A percentile compares a stretch with the other conserved stretches of the same genome.
Evolutionary conservation across 2,329 filamentous ascomycete genomes (phyloP).

Genomic region (Colletotrichum tanaceti): DNA sequence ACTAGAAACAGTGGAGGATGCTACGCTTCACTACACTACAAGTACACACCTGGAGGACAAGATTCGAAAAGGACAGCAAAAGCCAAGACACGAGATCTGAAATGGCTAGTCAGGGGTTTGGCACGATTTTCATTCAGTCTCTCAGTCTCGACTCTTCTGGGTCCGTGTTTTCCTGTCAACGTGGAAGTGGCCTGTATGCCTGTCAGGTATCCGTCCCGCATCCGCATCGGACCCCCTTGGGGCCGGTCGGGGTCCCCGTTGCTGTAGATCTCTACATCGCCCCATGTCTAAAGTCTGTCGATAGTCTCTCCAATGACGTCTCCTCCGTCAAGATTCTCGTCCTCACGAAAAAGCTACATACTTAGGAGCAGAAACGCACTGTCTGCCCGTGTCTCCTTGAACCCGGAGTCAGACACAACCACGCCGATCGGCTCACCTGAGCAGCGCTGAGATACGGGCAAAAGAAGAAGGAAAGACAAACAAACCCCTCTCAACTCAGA

Average conservation of each 20-base stretch:
- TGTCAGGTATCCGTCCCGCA: not conserved
- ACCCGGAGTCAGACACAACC: not conserved
- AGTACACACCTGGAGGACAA: not conserved
- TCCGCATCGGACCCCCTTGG: slow-evolving; percentile 14
- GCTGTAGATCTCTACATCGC: slow-evolving; percentile 12
- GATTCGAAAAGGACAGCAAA: not conserved
- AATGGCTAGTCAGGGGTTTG: slow-evolving; percentile 22
- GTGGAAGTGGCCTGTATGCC: too few relatives aligned
- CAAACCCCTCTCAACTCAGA: not conserved
- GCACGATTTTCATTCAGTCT: slow-evolving; percentile 7
- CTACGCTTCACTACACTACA: not conserved
- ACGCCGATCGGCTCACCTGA: not conserved
- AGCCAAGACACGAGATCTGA: slow-evolving; percentile 35
- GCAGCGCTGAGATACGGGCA: not conserved
- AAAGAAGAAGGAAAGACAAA: too few relatives aligned
- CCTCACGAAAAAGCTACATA: too few relatives aligned
- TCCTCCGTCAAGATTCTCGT: too few relatives aligned
- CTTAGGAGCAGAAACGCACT: not conserved
- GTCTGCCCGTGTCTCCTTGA: slow-evolving; percentile 8
- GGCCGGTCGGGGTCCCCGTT: not conserved
- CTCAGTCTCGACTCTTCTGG: slow-evolving; percentile 14
- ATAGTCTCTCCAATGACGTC: slow-evolving; percentile 6
- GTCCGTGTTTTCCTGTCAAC: too few relatives aligned
- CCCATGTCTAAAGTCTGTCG: slow-evolving; percentile 12
- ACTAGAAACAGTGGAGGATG: not conserved